Evolutionary conservation across 2,329 filamentous ascomycete genomes (phyloP), one percentile per base, ranked within the genome.

Genomic region (Verticillium isaacii): DNA sequence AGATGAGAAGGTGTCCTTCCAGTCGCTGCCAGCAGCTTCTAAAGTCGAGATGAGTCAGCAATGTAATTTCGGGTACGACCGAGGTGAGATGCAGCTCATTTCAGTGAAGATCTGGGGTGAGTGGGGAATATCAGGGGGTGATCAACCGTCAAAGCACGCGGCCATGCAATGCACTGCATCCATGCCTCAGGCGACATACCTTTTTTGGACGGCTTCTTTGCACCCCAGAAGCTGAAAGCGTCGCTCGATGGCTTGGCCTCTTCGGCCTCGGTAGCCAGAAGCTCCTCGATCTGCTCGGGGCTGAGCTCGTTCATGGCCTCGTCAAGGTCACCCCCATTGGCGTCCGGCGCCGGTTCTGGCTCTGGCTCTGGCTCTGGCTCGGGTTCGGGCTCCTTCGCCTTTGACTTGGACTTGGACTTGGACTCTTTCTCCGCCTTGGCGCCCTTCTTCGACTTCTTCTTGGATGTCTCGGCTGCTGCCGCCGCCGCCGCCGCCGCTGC

Each of bases 181-280:
- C 41, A n/a, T 50, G n/a, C n/a, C 19, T 57, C 55, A 37, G 29
- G 69, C 62, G 64, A 72, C 69, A 67, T 68, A 77, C 75, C 77
- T 74, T 79, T 79, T 68, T 77, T 77, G 59, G 70, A 63, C 39
- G 63, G 56, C 65, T 80, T 83, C 69, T 81, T 84, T 62, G 76
- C 70, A 6, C 84, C 82, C 85, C 84, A 87, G 75, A 86, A 86
- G 67, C 80, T 80, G 71, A 86, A 87, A 0, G 81, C 71, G 62
- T 81, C 77, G 52, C 68, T 69, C 61, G 76, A 72, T 55, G 67
- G 67, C 60, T 72, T 71, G 56, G 56, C 60, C 25, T 62, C 64
- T 15, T 61, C 57, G 29, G 60, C 62, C 52, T 69, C 68, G 7
- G 68, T 67, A 7, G 72, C 69, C 37, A 81, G 69, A 19, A 81